Percentiles rank a stretch among this genome's conserved stretches.
phyloP scores from a whole-genome alignment of 768 basidiomycete genomes.

The Phaffia australis region DNA sequence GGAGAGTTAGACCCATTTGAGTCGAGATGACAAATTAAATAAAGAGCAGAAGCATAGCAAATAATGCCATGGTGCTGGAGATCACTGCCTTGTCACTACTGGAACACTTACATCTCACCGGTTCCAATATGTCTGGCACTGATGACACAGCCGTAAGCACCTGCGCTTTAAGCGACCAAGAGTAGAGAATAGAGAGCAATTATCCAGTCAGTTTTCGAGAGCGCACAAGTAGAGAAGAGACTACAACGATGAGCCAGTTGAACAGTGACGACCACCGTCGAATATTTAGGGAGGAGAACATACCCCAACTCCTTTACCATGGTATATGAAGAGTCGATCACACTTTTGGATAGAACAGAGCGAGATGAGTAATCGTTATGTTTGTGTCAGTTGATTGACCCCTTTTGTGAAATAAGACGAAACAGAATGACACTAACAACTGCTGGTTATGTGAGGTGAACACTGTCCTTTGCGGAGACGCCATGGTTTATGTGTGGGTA shows the following conservation, averaged over 20 bases:
- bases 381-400: neutral
- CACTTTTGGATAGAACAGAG: slow-evolving; percentile 1
- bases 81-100: neutral
- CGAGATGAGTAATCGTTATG: neutral
- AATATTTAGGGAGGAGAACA: neutral
- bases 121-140: slow-evolving; percentile 43
- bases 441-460: slow-evolving; percentile 24
- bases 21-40: neutral
- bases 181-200: neutral
- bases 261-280: slow-evolving; percentile 89
- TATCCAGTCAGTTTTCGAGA: neutral
- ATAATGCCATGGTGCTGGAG: no score
- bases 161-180: slow-evolving; percentile 9
- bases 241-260: neutral
- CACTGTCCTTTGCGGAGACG: slow-evolving; percentile 11
- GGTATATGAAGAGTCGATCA: slow-evolving; percentile 72
- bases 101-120: slow-evolving; percentile 33
- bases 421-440: slow-evolving; percentile 11
- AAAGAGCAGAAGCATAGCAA: neutral
- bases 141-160: slow-evolving; percentile 32
- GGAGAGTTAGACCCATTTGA: neutral
- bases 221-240: slow-evolving; percentile 49
- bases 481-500: no score
- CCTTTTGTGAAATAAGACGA: neutral
- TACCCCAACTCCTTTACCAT: slow-evolving; percentile 78